Evolutionary conservation across 2,329 filamentous ascomycete species (phyloP), one percentile per base, ranked within the genome.

Genomic region (Acrocalymma vagum): DNA sequence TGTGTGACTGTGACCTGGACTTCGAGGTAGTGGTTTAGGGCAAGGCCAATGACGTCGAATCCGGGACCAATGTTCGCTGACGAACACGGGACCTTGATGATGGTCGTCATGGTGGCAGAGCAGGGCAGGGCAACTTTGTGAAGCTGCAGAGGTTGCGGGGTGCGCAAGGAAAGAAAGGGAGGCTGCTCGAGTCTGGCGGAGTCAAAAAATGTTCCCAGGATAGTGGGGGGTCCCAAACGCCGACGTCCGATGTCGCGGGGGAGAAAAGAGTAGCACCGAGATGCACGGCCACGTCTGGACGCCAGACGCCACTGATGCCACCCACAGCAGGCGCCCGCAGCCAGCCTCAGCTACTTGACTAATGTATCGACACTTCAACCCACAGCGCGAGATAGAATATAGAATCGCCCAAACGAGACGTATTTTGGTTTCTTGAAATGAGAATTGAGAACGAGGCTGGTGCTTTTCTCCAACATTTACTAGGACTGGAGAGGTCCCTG

Each of bases 31-130:
- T 96, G 85, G 54, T 91, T 95, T 56, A 99, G 81, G 7, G 93
- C 93, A 48, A 99, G 86, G 57, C 94, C 90, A 69, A 97, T 96
- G 61, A 96, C 93, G 78, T 99, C 93, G 79, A 97, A 99, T 44
- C 93, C 93, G 32, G 93, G 93, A 57, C 79, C 93, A 67, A 97
- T 96, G 78, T 97, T 97, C 75, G 93, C 93, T 48, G 92, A 96
- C 46, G 93, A 97, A 76, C 90, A 95, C 53, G 93, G 93, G 48
- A 90, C 90, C 74, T 81, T 84, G 78, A 91, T 88, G 57, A 88
- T 86, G 28, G 65, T 67, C 30, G 63, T 45, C 63, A 65, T 70
- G 26, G 31, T 49, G 47, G 21, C 20, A 22, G n/a, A n/a, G n/a
- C n/a, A n/a, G n/a, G n/a, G n/a, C n/a, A n/a, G n/a, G n/a, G n/a